Percentiles rank a stretch among this genome's conserved stretches.
Evolutionary conservation across 352 stramenopile species (phyloP).

Genomic region (Phytophthora lateralis): DNA sequence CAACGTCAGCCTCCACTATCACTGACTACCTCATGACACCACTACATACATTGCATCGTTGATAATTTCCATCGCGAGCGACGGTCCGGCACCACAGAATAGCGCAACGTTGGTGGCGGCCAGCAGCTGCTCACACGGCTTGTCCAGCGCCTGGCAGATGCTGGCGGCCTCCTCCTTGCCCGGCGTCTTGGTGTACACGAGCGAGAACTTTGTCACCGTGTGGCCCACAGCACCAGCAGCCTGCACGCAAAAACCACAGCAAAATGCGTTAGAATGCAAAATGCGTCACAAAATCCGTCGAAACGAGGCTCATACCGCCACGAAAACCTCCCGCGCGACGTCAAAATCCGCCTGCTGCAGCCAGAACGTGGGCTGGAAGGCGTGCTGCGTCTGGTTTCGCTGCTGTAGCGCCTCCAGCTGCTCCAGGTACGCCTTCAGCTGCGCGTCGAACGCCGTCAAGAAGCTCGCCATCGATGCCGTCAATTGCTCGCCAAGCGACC

Average conservation of each 20-base stretch:
- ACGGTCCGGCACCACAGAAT: conserved; percentile 77
- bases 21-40: not conserved
- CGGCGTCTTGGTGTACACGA: conserved; percentile 84
- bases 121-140: conserved; percentile 82
- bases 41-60: conserved; percentile 62
- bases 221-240: conserved; percentile 70
- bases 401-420: conserved; percentile 70
- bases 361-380: conserved; percentile 83
- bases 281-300: conserved; percentile 2
- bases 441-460: conserved; percentile 62
- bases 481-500: conserved; percentile 12
- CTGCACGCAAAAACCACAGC: conserved; percentile 33
- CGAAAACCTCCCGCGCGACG: conserved; percentile 79
- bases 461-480: conserved; percentile 49
- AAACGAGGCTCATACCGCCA: conserved; percentile 48
- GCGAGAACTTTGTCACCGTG: conserved; percentile 88
- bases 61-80: conserved; percentile 78
- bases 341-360: conserved; percentile 77
- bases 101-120: conserved; percentile 77
- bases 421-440: conserved; percentile 51
- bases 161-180: conserved; percentile 67
- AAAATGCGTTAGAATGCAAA: conserved; percentile 1
- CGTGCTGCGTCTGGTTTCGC: conserved; percentile 53
- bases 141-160: conserved; percentile 79
- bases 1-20: not conserved